Evolutionary conservation across 1,284 basidiomycete genomes (phyloP), one percentile per base, ranked within the genome.

Genomic region (Pulveroboletus sp.): DNA sequence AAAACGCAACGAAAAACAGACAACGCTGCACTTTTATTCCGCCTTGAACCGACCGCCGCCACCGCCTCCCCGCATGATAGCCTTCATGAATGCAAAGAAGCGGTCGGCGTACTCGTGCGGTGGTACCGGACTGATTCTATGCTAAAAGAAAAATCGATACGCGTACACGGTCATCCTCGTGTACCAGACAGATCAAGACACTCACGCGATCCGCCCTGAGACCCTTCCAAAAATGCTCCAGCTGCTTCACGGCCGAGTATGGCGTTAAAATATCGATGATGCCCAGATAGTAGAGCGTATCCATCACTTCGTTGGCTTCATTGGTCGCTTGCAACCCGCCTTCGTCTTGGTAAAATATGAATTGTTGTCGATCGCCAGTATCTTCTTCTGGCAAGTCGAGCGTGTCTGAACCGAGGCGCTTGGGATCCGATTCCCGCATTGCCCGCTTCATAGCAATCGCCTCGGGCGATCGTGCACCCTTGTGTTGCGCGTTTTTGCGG

Each of bases 301-400:
- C 86, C 72, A 90, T 75, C 5, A 82, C 75, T 31, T 82, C 77
- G 70, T 98, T 96, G 24, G 72, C 73, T 65, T 96, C 94, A 72
- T 96, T 87, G 17, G 96, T 97, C 26, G 94, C 93, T 28, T 89
- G 84, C 57, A 97, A 74, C 1, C 97, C 96, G 25, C 96, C 96
- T 68, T 99, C 97, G 70, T 99, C 95, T 69, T 96, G 93, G 71
- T 98, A 98, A 75, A 98, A 99, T 36, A 97, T 73, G 72, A 96
- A 95, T 61, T 94, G 85, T 46, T 87, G 83, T 25, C 92, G 82
- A 66, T 97, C 94, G 44, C 84, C 85, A 57, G 77, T 82, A 59
- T 85, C 82, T 59, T 86, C 83, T 47, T 82, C 81, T 0, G 92
- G 92, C 15, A 96, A 77, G 62, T 86, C 81, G 47, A 87, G 76